phyloP scores from a whole-genome alignment of 1,139 yeast species.

The Saccharomyces hybrid region DNA sequence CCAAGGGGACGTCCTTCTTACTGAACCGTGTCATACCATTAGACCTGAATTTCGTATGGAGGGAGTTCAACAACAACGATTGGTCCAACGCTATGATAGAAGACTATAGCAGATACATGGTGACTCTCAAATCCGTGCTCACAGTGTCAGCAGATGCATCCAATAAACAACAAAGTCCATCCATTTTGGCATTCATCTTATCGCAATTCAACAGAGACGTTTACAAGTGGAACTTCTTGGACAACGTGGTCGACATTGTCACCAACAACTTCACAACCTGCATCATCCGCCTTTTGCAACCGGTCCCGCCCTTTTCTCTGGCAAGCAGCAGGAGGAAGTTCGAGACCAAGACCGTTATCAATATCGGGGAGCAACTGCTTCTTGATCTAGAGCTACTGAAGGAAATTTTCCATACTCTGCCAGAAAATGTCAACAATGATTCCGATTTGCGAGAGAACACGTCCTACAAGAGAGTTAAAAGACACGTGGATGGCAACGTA shows the following conservation, averaged over 20 bases:
- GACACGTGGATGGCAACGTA: slow-evolving; percentile 23
- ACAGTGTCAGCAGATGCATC: slow-evolving; percentile 23
- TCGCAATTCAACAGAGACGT: slow-evolving; percentile 62
- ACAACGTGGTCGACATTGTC: slow-evolving; percentile 63
- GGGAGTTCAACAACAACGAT: slow-evolving; percentile 74
- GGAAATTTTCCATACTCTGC: slow-evolving; percentile 36
- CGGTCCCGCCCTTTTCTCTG: slow-evolving; percentile 22
- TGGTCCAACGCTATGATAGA: slow-evolving; percentile 64
- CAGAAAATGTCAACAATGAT: slow-evolving; percentile 16
- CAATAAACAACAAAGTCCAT: slow-evolving; percentile 7
- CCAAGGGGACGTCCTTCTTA: slow-evolving; percentile 49
- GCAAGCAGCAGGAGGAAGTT: slow-evolving; percentile 17
- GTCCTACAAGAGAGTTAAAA: slow-evolving; percentile 22
- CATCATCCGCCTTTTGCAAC: slow-evolving; percentile 41
- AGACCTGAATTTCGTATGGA: slow-evolving; percentile 68
- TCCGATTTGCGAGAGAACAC: slow-evolving; percentile 15
- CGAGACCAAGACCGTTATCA: slow-evolving; percentile 50
- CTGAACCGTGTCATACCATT: slow-evolving; percentile 47
- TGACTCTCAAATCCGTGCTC: slow-evolving; percentile 45
- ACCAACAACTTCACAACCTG: slow-evolving; percentile 50
- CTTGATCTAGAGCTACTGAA: slow-evolving; percentile 64
- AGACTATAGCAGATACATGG: slow-evolving; percentile 64
- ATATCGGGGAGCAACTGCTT: slow-evolving; percentile 74
- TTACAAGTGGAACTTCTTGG: slow-evolving; percentile 66
- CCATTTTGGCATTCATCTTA: slow-evolving; percentile 37